These are phyloP conservation scores for Rhododendron molle DNA, from an alignment of 148 eudicot species.

Conservation along the genomic window DNA sequence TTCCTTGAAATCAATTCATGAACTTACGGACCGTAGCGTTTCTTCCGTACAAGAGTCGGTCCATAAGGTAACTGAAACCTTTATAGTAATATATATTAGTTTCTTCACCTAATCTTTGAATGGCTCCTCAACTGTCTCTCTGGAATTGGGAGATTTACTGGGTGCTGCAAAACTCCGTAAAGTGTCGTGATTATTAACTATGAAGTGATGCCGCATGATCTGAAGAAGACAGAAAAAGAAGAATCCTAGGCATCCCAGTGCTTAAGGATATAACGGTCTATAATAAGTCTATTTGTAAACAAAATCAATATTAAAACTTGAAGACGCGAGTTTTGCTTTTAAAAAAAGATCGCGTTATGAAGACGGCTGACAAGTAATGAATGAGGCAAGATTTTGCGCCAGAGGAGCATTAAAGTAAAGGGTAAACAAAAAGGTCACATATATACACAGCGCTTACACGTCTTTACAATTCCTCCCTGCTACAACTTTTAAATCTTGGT, in stretches of 20 bases:
- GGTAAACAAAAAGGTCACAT: background rate
- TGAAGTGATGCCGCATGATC: background rate
- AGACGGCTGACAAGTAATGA: background rate
- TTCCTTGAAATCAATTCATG: background rate
- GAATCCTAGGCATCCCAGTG: background rate
- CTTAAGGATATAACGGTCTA: background rate
- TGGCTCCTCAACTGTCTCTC: background rate
- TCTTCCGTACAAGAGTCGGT: background rate
- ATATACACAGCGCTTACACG: background rate
- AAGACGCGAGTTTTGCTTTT: background rate
- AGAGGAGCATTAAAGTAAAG: background rate
- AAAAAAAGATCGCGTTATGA: no score
- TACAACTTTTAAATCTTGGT: background rate
- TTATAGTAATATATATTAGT: background rate
- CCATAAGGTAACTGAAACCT: background rate
- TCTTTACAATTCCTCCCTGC: background rate
- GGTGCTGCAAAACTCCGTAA: background rate
- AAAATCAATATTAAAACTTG: no score
- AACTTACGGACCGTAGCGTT: background rate
- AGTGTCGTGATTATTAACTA: background rate
- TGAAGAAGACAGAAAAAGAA: background rate
- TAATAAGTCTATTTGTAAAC: no score
- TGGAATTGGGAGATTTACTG: background rate
- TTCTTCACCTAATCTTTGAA: background rate
- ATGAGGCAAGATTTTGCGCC: background rate